Percentiles rank a stretch among this genome's conserved stretches.
phyloP scores from a whole-genome alignment of 805 yeast genomes.

The Lachancea lanzarotensis region DNA sequence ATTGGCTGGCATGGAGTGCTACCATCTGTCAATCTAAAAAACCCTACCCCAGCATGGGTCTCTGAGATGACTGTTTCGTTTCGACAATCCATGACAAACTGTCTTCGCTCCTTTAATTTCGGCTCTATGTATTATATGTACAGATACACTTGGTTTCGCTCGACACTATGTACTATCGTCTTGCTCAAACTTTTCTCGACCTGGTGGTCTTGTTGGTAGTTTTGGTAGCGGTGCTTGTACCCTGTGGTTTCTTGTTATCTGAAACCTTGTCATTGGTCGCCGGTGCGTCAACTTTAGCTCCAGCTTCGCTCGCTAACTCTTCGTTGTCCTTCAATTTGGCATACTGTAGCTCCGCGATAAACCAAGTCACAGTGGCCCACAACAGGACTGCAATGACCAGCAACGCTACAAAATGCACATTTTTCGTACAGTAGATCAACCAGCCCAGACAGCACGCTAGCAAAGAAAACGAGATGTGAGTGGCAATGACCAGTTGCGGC shows the following conservation, averaged over 20 bases:
- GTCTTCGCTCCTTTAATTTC: too few relatives aligned
- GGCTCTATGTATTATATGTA: too few relatives aligned
- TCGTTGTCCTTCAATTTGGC: constrained; percentile 30
- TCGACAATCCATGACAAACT: too few relatives aligned
- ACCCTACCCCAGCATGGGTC: too few relatives aligned
- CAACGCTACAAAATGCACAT: constrained; percentile 57
- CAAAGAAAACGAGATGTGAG: constrained; percentile 73
- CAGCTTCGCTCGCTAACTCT: constrained; percentile 16
- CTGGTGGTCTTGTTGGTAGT: constrained; percentile 1
- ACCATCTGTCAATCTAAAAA: too few relatives aligned
- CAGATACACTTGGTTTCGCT: not conserved
- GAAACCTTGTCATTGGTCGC: not conserved
- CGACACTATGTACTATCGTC: not conserved
- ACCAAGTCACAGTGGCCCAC: constrained; percentile 86
- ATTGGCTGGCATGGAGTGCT: too few relatives aligned
- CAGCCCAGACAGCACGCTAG: constrained; percentile 46
- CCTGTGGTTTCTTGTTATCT: not conserved
- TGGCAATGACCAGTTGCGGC: constrained; percentile 82
- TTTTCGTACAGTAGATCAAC: constrained; percentile 53
- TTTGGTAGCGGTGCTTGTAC: not conserved
- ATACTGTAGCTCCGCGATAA: constrained; percentile 58
- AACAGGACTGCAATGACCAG: constrained; percentile 52
- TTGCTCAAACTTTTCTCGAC: constrained; percentile 3
- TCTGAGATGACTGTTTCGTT: too few relatives aligned
- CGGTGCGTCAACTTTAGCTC: not conserved